A percentile compares a stretch with the other conserved stretches of the same genome.
phyloP scores from a whole-genome alignment of 352 stramenopile species.

The Pythium plurisporium region DNA sequence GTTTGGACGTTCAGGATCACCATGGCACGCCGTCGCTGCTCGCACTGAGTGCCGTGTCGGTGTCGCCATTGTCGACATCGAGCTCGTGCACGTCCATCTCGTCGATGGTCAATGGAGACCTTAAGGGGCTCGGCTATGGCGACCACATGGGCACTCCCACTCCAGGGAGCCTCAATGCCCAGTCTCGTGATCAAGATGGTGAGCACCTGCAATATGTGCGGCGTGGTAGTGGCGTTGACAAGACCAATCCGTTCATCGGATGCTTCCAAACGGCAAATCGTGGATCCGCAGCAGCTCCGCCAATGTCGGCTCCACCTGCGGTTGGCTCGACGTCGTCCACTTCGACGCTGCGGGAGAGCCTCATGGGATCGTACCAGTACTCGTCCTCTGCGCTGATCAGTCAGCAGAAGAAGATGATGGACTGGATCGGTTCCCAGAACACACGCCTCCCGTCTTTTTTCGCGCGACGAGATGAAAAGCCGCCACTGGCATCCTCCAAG shows the following conservation, averaged over 20 bases:
- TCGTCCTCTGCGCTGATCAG: constrained; percentile 30
- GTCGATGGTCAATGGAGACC: constrained; percentile 18
- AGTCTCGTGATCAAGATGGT: constrained; percentile 5
- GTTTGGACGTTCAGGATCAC: not conserved
- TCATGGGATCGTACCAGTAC: constrained; percentile 23
- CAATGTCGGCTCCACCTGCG: constrained; percentile 1
- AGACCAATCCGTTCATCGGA: constrained; percentile 85
- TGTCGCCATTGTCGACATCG: constrained; percentile 12
- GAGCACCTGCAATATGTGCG: constrained; percentile 29
- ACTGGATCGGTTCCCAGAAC: constrained; percentile 43
- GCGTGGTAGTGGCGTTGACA: constrained; percentile 60
- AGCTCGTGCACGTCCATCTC: constrained; percentile 15
- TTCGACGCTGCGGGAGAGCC: constrained; percentile 5
- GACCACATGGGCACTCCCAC: constrained; percentile 1
- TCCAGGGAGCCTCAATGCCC: constrained; percentile 3
- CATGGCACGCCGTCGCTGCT: constrained; percentile 12
- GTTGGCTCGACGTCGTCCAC: constrained; percentile 2
- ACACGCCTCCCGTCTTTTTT: constrained; percentile 24
- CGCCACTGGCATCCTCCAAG: not conserved
- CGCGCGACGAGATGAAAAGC: constrained; percentile 16
- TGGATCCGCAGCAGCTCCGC: not conserved
- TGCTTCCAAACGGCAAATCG: constrained; percentile 62
- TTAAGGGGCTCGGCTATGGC: constrained; percentile 14
- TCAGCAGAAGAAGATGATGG: constrained; percentile 41
- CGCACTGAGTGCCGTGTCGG: constrained; percentile 13